Evolutionary conservation across 192 early-diverging fungal species (phyloP), one percentile per base, ranked within the genome.

Genomic region (Podila epicladia): DNA sequence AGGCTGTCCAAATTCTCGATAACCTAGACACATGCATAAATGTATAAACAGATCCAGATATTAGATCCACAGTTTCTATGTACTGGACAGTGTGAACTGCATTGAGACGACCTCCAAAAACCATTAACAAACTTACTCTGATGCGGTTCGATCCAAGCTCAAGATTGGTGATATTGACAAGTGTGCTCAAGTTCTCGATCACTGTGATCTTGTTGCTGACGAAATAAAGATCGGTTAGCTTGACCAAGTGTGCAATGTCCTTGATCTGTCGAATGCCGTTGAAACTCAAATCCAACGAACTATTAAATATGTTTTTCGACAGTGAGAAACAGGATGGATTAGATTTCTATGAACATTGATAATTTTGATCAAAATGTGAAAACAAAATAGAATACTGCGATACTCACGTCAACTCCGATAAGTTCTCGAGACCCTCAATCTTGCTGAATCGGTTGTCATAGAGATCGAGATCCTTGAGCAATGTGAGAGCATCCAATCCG

Each of bases 121-220:
- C 7, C 41, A 15, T 45, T 17, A 15, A 0, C 7, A 5, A 67
- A 67, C 73, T 51, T 86, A 93, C 93, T 58, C 96, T 88, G 72
- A 99, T 97, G 13, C 95, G 89, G 82, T 99, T 99, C 1, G 96
- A 96, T 19, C 98, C 98, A 0, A 99, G 89, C 77, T 99, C 98
- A 53, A 99, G 82, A 78, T 93, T 97, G 8, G 86, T 92, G 37
- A 98, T 69, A 35, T 91, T 86, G 0, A 84, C 83, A 45, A 98
- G 77, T 0, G 73, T 67, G 24, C 83, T 80, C 66, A 99, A 77
- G 58, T 94, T 92, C 69, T 94, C 89, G 58, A 99, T 97, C 1
- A 71, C 83, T 11, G 90, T 88, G 48, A 99, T 94, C 82, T 95
- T 94, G 88, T 99, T 99, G 73, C 94, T 92, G 64, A 98, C 96